A percentile compares a stretch with the other conserved stretches of the same genome.
These are phyloP conservation scores for Abrus precatorius DNA, from an alignment of 306 rosid species.

Conservation along the genomic window DNA sequence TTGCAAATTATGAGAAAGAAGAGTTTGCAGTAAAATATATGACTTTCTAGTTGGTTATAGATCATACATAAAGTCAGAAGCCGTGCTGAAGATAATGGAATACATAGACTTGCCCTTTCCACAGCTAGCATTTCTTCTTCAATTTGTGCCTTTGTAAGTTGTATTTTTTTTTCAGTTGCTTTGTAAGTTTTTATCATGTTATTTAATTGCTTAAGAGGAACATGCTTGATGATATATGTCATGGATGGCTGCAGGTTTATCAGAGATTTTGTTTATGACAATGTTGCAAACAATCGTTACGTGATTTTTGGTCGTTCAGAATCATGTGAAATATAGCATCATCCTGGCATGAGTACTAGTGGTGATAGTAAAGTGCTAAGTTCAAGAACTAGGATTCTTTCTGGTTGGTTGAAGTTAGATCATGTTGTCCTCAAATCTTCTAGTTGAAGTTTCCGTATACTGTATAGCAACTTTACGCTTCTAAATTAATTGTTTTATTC, in stretches of 20 bases:
- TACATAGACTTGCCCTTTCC: constrained; percentile 88
- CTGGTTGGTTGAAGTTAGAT: neutral
- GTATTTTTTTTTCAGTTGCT: constrained; percentile 16
- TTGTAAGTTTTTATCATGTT: neutral
- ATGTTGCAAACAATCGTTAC: constrained; percentile 94
- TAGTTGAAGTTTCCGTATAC: constrained; percentile 16
- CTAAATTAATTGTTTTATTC: neutral
- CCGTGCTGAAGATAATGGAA: constrained; percentile 95
- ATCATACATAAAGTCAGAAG: constrained; percentile 85
- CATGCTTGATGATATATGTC: constrained; percentile 18
- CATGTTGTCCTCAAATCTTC: constrained; percentile 42
- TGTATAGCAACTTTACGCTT: constrained; percentile 35
- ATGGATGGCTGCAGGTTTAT: constrained; percentile 67
- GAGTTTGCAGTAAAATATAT: constrained; percentile 30
- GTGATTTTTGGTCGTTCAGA: constrained; percentile 84
- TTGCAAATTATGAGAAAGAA: constrained; percentile 33
- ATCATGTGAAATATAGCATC: constrained; percentile 75
- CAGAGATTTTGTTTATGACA: constrained; percentile 84
- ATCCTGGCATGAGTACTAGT: constrained; percentile 21
- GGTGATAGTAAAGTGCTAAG: constrained; percentile 7
- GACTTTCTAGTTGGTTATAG: constrained; percentile 61
- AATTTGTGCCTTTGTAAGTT: constrained; percentile 88
- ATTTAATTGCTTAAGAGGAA: constrained; percentile 28
- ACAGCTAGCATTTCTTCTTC: constrained; percentile 71
- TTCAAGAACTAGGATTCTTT: constrained; percentile 32